Conservation (phyloP, 2,329 filamentous ascomycete genomes). For the Fusarium musae region DNA sequence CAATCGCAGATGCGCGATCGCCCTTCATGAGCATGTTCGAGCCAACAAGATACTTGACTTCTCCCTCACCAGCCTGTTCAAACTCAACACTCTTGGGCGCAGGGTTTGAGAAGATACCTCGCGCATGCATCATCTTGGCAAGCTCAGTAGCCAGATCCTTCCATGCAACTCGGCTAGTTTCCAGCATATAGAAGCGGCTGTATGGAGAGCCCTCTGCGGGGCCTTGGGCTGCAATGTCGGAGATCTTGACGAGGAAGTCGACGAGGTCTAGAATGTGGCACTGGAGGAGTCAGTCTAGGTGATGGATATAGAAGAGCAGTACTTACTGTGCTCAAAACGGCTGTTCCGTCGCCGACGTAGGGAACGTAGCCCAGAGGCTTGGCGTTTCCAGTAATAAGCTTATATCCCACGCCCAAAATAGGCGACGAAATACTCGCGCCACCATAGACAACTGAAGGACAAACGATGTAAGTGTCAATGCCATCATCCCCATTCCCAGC, state of each 20-base stretch:
- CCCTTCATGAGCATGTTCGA: constrained; percentile 21
- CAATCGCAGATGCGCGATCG: constrained; percentile 5
- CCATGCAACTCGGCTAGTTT: constrained; percentile 3
- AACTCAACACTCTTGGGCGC: not conserved
- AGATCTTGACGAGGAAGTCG: constrained; percentile 2
- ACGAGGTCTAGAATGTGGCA: not conserved
- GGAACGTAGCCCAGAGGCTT: constrained; percentile 5
- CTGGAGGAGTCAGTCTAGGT: not conserved
- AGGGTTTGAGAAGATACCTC: not conserved
- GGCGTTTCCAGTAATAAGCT: not conserved
- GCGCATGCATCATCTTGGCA: not conserved
- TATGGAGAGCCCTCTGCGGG: not conserved
- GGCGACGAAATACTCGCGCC: not conserved
- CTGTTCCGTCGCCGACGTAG: constrained; percentile 7
- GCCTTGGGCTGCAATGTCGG: not conserved
- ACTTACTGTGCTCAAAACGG: not conserved
- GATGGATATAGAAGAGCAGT: rapidly evolving
- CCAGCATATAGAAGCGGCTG: constrained; percentile 15
- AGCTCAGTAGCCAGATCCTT: constrained; percentile 10
- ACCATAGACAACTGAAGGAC: not conserved
- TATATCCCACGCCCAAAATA: not conserved
- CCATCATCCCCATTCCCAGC: not conserved
- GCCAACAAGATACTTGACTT: constrained; percentile 8
- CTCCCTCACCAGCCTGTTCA: constrained; percentile 7
- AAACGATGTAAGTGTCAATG: constrained; percentile 7